Percentiles rank a stretch among this genome's conserved stretches.
Conservation (phyloP, 192 early-diverging fungal species). For the Lobosporangium transversale region DNA sequence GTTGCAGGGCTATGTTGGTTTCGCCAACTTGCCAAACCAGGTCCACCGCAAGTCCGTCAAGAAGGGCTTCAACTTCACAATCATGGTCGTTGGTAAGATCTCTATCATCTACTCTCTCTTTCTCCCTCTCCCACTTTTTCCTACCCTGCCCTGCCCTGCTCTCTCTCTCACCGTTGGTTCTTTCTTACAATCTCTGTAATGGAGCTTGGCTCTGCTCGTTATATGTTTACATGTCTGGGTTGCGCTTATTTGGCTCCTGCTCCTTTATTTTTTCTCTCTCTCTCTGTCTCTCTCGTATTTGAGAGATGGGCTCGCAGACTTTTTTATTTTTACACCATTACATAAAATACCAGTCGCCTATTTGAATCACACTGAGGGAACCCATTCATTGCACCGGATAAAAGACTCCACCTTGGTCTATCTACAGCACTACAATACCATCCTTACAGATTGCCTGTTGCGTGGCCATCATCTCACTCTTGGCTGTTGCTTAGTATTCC, state of each 20-base stretch:
- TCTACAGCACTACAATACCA: no score
- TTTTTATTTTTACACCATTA: conserved; percentile 11
- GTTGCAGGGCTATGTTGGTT: conserved; percentile 76
- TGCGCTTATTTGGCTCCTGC: conserved; percentile 1
- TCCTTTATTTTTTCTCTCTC: conserved; percentile 11
- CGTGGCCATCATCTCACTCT: no score
- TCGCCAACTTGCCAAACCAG: conserved; percentile 95
- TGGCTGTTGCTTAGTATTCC: no score
- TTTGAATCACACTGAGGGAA: no score
- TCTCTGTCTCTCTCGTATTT: no score
- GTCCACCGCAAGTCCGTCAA: conserved; percentile 94
- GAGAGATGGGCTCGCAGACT: conserved; percentile 47
- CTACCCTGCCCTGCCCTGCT: not conserved
- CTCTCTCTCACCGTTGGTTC: not conserved
- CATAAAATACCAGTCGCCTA: no score
- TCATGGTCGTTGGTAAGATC: conserved; percentile 93
- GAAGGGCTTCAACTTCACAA: conserved; percentile 93
- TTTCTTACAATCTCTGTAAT: no score
- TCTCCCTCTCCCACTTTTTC: not conserved
- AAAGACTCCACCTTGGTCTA: no score
- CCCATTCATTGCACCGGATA: no score
- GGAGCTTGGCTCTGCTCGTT: conserved; percentile 1
- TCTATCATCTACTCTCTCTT: not conserved
- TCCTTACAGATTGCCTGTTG: no score
- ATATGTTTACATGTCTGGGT: not conserved